Conservation (phyloP, 2,329 filamentous ascomycete genomes). For the Fusarium anguioides region DNA sequence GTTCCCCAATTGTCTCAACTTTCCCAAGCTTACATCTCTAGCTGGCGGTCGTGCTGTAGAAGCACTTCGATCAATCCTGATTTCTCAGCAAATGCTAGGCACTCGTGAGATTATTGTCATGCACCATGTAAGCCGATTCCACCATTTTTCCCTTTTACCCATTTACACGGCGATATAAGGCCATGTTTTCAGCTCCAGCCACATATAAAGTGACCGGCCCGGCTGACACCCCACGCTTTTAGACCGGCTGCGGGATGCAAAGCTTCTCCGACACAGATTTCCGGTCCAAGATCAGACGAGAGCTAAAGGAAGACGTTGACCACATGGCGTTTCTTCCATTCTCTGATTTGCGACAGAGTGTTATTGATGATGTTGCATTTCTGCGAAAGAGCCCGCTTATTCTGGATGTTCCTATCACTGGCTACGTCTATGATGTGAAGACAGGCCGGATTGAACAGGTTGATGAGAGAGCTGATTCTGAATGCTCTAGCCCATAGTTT, state of each 20-base stretch:
- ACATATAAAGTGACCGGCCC: conserved; percentile 24
- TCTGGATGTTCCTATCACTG: conserved; percentile 71
- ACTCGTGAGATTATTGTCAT: conserved; percentile 80
- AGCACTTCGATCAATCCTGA: conserved; percentile 78
- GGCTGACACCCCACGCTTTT: conserved; percentile 30
- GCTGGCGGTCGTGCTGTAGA: conserved; percentile 73
- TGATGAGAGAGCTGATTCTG: conserved; percentile 22
- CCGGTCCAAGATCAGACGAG: conserved; percentile 65
- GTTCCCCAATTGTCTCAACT: background rate
- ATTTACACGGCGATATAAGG: background rate
- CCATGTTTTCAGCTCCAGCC: conserved; percentile 1
- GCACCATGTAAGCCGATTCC: conserved; percentile 64
- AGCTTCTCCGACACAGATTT: conserved; percentile 72
- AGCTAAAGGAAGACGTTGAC: conserved; percentile 64
- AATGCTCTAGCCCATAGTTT: conserved; percentile 23
- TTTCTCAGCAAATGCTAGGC: conserved; percentile 82
- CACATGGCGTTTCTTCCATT: conserved; percentile 75
- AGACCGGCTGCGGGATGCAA: conserved; percentile 68
- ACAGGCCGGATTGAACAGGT: conserved; percentile 66
- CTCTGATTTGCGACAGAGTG: conserved; percentile 69
- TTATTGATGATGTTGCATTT: conserved; percentile 73
- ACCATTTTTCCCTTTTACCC: background rate
- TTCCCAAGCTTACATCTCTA: background rate
- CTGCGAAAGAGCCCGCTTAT: conserved; percentile 70
- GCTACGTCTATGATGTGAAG: conserved; percentile 83